These are phyloP conservation scores for Dipodascus albidus DNA, from an alignment of 805 yeast species.

Conservation along the genomic window DNA sequence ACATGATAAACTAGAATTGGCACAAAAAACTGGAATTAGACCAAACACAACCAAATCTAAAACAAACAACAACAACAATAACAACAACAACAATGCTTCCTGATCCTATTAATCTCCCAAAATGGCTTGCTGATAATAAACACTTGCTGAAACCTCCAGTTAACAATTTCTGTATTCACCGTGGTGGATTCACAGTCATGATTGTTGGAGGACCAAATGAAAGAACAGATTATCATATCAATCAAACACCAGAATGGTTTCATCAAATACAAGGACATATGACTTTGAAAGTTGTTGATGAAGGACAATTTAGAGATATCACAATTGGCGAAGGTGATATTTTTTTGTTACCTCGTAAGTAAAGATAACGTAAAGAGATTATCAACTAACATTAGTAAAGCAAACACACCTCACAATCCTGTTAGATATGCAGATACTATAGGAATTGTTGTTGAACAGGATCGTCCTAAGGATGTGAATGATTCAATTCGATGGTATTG, in stretches of 20 bases:
- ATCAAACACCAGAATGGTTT: slow-evolving; percentile 92
- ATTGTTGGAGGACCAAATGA: slow-evolving; percentile 93
- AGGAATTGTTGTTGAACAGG: slow-evolving; percentile 88
- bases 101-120: slow-evolving; percentile 63
- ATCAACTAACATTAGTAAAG: too few relatives aligned
- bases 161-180: slow-evolving; percentile 77
- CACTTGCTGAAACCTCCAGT: slow-evolving; percentile 83
- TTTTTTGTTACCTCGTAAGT: slow-evolving; percentile 56
- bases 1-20: neutral
- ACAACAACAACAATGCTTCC: slow-evolving; percentile 32
- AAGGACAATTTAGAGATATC: slow-evolving; percentile 64
- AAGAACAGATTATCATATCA: slow-evolving; percentile 85
- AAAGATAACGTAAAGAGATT: neutral
- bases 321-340: slow-evolving; percentile 76
- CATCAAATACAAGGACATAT: slow-evolving; percentile 78
- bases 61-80: neutral
- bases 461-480: slow-evolving; percentile 58
- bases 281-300: slow-evolving; percentile 74
- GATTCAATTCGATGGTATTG: slow-evolving; percentile 90
- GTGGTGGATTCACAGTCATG: slow-evolving; percentile 92
- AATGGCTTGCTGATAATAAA: slow-evolving; percentile 71
- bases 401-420: slow-evolving; percentile 81
- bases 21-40: neutral
- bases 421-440: slow-evolving; percentile 76
- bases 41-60: neutral